Conservation (phyloP, 176 grass and related monocot species). For the Zea luxurians region DNA sequence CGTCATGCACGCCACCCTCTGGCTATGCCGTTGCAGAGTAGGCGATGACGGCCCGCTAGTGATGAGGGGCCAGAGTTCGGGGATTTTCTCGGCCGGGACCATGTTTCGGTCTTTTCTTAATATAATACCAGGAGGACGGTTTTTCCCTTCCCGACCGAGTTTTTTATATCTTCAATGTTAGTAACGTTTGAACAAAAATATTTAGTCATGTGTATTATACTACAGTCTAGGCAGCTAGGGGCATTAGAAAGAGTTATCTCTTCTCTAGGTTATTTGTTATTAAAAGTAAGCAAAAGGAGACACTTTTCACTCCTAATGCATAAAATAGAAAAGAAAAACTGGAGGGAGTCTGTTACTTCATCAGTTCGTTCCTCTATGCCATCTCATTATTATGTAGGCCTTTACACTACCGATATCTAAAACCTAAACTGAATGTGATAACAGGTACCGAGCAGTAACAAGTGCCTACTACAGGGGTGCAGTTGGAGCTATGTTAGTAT, state of each 20-base stretch:
- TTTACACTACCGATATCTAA: conserved; percentile 8
- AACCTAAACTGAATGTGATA: conserved; percentile 24
- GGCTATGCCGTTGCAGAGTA: too few species aligned
- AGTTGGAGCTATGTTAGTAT: conserved; percentile 63
- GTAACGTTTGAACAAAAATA: neutral
- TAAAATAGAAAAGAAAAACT: neutral
- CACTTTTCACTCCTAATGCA: neutral
- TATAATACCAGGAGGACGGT: too few species aligned
- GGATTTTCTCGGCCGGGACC: too few species aligned
- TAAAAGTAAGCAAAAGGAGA: neutral
- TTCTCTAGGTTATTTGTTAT: neutral
- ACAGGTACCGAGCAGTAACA: conserved; percentile 69
- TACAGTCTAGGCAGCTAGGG: neutral
- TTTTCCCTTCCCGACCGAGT: too few species aligned
- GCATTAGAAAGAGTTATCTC: neutral
- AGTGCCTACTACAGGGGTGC: conserved; percentile 70
- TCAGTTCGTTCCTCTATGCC: neutral
- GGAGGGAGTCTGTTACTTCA: neutral
- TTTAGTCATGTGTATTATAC: neutral
- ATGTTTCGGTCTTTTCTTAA: too few species aligned
- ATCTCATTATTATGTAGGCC: neutral
- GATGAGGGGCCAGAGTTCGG: too few species aligned
- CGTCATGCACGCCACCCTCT: too few species aligned
- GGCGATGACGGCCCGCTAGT: too few species aligned
- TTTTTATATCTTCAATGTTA: neutral